A percentile compares a stretch with the other conserved stretches of the same genome.
Evolutionary conservation across 345 rosid genomes (phyloP).

Genomic region (Iberis pinnata): DNA sequence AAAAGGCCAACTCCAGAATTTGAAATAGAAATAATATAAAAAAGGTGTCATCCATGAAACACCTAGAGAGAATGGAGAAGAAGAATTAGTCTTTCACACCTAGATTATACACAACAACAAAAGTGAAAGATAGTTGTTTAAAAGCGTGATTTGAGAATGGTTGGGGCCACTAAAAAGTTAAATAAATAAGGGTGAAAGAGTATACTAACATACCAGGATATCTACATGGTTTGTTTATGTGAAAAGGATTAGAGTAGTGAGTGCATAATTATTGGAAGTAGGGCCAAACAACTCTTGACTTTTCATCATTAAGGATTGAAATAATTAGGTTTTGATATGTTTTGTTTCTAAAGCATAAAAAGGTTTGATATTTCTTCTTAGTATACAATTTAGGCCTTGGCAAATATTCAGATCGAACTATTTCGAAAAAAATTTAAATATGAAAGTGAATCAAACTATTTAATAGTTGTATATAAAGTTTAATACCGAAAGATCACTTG

Average conservation of each 20-base stretch:
- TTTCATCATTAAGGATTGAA: slow-evolving; percentile 29
- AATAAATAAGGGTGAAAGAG: not conserved
- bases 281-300: slow-evolving; percentile 45
- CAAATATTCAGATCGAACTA: too few species aligned
- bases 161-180: slow-evolving; percentile 8
- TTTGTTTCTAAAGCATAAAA: slow-evolving; percentile 11
- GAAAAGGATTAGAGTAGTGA: slow-evolving; percentile 21
- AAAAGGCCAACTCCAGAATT: slow-evolving; percentile 4
- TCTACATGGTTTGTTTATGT: slow-evolving; percentile 14
- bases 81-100: slow-evolving; percentile 18
- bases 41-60: slow-evolving; percentile 27
- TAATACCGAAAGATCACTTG: too few species aligned
- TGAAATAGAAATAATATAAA: slow-evolving; percentile 7
- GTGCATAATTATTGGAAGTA: slow-evolving; percentile 33
- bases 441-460: too few species aligned
- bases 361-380: slow-evolving; percentile 24
- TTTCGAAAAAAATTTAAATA: too few species aligned
- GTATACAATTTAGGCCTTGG: too few species aligned
- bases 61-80: slow-evolving; percentile 30
- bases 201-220: not conserved
- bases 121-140: slow-evolving; percentile 27
- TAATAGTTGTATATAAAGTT: too few species aligned
- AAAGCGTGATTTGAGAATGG: slow-evolving; percentile 26
- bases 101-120: slow-evolving; percentile 8
- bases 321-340: slow-evolving; percentile 23